These are phyloP conservation scores for Eucalyptus leucophloia DNA, from an alignment of 345 rosid genomes.

Conservation along the genomic window DNA sequence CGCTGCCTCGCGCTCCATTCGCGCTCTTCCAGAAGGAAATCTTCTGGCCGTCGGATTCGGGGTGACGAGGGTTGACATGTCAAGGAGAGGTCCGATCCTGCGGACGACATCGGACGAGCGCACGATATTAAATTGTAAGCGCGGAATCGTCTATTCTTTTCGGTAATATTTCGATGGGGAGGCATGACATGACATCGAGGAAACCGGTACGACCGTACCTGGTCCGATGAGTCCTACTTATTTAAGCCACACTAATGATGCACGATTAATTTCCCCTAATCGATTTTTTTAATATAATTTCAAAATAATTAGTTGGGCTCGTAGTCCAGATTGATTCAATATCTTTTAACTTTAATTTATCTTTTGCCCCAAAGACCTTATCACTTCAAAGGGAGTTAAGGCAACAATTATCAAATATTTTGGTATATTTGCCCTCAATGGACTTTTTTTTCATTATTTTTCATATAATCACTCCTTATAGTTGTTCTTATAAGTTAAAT, in stretches of 20 bases:
- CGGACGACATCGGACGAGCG: background rate
- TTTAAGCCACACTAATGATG: background rate
- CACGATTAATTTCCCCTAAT: background rate
- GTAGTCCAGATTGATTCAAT: too few species aligned
- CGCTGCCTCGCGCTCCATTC: background rate
- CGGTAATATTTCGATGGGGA: background rate
- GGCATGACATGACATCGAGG: background rate
- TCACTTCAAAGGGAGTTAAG: background rate
- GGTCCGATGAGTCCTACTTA: background rate
- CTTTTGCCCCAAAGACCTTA: too few species aligned
- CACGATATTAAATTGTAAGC: background rate
- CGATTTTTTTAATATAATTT: background rate
- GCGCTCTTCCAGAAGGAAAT: background rate
- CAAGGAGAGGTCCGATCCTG: background rate
- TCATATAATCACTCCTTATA: too few species aligned
- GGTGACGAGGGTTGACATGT: background rate
- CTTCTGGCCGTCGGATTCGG: background rate
- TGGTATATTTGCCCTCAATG: background rate
- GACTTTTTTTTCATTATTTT: background rate
- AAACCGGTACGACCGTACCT: background rate
- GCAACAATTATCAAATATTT: background rate
- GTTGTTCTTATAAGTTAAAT: too few species aligned
- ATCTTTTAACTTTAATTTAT: too few species aligned
- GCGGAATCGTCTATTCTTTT: background rate
- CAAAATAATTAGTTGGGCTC: background rate